Evolutionary conservation across 2,329 filamentous ascomycete genomes (phyloP).

Genomic region (Cercospora sp.): DNA sequence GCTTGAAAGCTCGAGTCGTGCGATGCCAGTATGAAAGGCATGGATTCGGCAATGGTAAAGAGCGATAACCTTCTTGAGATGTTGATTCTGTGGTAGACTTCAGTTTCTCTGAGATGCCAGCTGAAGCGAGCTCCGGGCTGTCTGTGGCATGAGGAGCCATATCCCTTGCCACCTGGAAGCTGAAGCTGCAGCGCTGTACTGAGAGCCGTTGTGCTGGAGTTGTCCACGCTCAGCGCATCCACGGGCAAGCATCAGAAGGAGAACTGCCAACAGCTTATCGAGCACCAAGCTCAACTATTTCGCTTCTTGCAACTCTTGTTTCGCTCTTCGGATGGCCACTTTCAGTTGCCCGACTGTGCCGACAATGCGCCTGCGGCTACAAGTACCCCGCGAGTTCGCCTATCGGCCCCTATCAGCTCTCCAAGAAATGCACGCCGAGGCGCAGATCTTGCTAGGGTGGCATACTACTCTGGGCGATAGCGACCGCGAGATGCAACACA

Average conservation of each 20-base stretch:
- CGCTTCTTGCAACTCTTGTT: slow-evolving; percentile 7
- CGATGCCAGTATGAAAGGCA: slow-evolving; percentile 50
- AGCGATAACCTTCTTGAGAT: slow-evolving; percentile 15
- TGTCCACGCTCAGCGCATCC: neutral
- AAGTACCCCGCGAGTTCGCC: slow-evolving; percentile 1
- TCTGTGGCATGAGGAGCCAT: slow-evolving; percentile 29
- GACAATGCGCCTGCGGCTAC: slow-evolving; percentile 9
- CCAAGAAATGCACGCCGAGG: neutral
- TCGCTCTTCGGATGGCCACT: slow-evolving; percentile 5
- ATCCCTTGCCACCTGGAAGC: neutral
- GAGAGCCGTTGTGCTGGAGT: neutral
- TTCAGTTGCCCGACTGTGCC: slow-evolving; percentile 14
- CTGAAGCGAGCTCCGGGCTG: neutral
- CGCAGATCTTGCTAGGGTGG: slow-evolving; percentile 8
- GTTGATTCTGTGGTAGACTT: neutral
- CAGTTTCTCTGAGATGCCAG: neutral
- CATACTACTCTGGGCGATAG: slow-evolving; percentile 12
- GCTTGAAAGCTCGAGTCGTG: slow-evolving; percentile 47
- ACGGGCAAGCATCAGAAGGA: neutral
- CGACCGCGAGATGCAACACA: neutral
- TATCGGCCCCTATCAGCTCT: slow-evolving; percentile 15
- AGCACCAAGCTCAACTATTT: neutral
- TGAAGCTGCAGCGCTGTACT: neutral
- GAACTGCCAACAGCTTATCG: slow-evolving; percentile 1
- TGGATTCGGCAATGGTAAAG: slow-evolving; percentile 30